Evolutionary conservation across 2,329 filamentous ascomycete genomes (phyloP).

Genomic region (Fusarium sp.): DNA sequence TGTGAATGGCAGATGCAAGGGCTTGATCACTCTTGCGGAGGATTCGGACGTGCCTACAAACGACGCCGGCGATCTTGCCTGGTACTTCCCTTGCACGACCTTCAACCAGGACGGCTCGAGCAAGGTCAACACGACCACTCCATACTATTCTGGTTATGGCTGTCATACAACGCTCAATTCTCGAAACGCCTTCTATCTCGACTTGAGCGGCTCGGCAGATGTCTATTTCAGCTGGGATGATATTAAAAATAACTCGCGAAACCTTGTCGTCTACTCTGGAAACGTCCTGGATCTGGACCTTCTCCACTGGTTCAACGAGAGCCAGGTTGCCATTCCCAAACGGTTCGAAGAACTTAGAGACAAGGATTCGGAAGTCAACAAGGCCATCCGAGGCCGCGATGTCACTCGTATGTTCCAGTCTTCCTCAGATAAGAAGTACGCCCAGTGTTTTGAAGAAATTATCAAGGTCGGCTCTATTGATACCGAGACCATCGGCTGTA

Average conservation of each 20-base stretch:
- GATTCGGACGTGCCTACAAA: slow-evolving; percentile 84
- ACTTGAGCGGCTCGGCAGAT: slow-evolving; percentile 75
- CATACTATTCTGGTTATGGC: slow-evolving; percentile 83
- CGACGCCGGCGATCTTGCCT: slow-evolving; percentile 76
- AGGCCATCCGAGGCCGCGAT: slow-evolving; percentile 80
- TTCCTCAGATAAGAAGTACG: slow-evolving; percentile 79
- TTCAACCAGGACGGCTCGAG: slow-evolving; percentile 95
- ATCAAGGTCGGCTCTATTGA: slow-evolving; percentile 97
- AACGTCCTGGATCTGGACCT: slow-evolving; percentile 91
- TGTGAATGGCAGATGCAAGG: slow-evolving; percentile 97
- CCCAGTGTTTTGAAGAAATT: slow-evolving; percentile 88
- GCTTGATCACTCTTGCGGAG: slow-evolving; percentile 76
- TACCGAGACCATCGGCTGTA: slow-evolving; percentile 95
- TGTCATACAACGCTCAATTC: slow-evolving; percentile 82
- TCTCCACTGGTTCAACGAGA: slow-evolving; percentile 87
- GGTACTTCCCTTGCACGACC: slow-evolving; percentile 94
- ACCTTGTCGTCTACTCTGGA: slow-evolving; percentile 93
- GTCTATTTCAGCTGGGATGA: slow-evolving; percentile 98
- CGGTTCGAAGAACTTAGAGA: slow-evolving; percentile 83
- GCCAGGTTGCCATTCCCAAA: slow-evolving; percentile 77
- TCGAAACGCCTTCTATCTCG: slow-evolving; percentile 78
- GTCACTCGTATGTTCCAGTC: slow-evolving; percentile 89
- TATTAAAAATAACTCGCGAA: slow-evolving; percentile 85
- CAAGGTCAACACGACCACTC: slow-evolving; percentile 75
- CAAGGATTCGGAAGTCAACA: slow-evolving; percentile 66